These are phyloP conservation scores for Paecilomyces fulvus DNA, from an alignment of 2,329 filamentous ascomycete species.

Conservation along the genomic window DNA sequence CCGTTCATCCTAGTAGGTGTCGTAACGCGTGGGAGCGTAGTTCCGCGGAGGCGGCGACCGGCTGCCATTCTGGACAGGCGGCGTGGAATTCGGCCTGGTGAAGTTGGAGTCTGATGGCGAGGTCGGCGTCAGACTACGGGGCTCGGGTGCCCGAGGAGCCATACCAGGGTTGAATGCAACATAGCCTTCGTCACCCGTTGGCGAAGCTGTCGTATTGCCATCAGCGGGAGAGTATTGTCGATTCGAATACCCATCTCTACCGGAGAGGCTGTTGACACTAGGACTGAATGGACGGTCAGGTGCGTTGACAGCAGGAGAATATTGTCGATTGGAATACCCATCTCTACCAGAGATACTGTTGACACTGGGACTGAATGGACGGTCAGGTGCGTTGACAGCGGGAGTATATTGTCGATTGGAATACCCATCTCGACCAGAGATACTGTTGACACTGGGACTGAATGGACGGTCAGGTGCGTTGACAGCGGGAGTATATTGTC, in stretches of 20 bases:
- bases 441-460: neutral
- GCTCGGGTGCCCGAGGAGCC: neutral
- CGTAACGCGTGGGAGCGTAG: neutral
- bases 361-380: neutral
- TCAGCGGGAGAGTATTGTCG: constrained; percentile 1
- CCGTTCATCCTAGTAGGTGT: neutral
- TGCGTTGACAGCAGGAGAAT: constrained; percentile 1
- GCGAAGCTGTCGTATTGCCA: constrained; percentile 3
- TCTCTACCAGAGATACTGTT: neutral
- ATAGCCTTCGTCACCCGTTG: constrained; percentile 5
- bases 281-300: neutral
- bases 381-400: neutral
- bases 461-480: neutral
- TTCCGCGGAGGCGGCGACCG: neutral
- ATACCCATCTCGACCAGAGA: too few relatives aligned
- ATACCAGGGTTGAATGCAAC: constrained; percentile 4
- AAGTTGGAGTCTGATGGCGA: neutral
- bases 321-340: too few relatives aligned
- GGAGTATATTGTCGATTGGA: constrained; percentile 1
- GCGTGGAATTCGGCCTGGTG: neutral
- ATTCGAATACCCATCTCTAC: neutral
- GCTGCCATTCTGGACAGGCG: neutral
- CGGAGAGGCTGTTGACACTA: neutral
- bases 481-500: constrained; percentile 2
- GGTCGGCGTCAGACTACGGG: neutral